Conservation (phyloP, 495 filamentous ascomycete genomes). For the Corynascus novoguineensis region DNA sequence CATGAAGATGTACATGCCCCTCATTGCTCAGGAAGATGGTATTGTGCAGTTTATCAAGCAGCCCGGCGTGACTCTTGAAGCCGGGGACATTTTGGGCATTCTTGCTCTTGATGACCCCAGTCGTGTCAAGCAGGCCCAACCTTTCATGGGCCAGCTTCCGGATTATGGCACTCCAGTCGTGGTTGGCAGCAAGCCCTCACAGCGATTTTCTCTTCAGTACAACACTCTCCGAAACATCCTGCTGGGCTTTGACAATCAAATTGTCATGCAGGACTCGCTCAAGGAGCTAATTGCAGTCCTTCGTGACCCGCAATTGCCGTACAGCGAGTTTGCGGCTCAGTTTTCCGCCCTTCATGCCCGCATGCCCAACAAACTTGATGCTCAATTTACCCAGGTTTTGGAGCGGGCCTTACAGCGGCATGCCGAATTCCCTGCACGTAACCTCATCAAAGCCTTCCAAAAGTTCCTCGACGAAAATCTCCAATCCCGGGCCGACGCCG, state of each 20-base stretch:
- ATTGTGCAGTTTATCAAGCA: slow-evolving; percentile 98
- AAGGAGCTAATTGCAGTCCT: slow-evolving; percentile 89
- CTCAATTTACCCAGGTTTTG: slow-evolving; percentile 72
- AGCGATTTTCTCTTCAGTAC: slow-evolving; percentile 72
- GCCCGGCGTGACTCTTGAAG: slow-evolving; percentile 94
- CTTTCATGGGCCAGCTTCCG: slow-evolving; percentile 90
- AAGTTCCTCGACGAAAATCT: slow-evolving; percentile 90
- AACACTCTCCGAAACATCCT: slow-evolving; percentile 84
- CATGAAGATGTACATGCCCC: slow-evolving; percentile 99
- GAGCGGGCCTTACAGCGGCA: slow-evolving; percentile 72
- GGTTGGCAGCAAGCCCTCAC: slow-evolving; percentile 85
- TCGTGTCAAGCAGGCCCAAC: slow-evolving; percentile 92
- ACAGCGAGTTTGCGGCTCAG: slow-evolving; percentile 93
- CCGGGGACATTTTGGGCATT: slow-evolving; percentile 97
- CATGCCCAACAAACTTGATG: slow-evolving; percentile 90
- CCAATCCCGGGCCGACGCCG: slow-evolving; percentile 54
- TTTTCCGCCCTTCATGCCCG: slow-evolving; percentile 90
- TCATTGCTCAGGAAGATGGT: slow-evolving; percentile 94
- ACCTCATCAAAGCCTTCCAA: slow-evolving; percentile 71
- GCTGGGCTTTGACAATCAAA: slow-evolving; percentile 91
- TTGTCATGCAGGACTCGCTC: slow-evolving; percentile 84
- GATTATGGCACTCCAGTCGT: slow-evolving; percentile 80
- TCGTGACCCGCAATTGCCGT: slow-evolving; percentile 83
- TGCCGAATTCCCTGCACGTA: slow-evolving; percentile 88
- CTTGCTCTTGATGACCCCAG: slow-evolving; percentile 92